Evolutionary conservation across 345 rosid species (phyloP).

Genomic region (Syzygium aromaticum): DNA sequence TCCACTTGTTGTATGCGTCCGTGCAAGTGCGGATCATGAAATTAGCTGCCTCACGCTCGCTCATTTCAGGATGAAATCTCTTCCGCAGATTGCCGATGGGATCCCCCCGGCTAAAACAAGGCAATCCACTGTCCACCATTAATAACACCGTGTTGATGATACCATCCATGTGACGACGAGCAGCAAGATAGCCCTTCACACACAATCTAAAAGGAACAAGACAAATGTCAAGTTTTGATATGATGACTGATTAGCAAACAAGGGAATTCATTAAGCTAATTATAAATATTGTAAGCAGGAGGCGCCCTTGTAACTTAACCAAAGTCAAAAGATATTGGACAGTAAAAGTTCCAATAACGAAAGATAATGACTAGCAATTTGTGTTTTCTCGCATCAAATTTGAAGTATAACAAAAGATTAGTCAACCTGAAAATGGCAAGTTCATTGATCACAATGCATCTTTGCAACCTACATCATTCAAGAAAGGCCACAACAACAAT

Average conservation of each 20-base stretch:
- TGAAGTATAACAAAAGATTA: neutral
- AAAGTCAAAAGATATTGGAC: neutral
- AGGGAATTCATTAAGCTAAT: neutral
- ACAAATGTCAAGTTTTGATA: neutral
- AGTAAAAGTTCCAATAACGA: neutral
- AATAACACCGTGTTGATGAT: slow-evolving; percentile 71
- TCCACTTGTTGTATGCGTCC: slow-evolving; percentile 97
- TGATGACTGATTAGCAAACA: too few species aligned
- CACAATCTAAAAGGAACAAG: slow-evolving; percentile 44
- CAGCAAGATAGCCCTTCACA: slow-evolving; percentile 86
- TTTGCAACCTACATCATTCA: neutral
- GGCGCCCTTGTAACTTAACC: neutral
- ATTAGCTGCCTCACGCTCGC: slow-evolving; percentile 92
- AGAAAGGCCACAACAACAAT: neutral
- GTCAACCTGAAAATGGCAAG: neutral
- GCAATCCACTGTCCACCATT: slow-evolving; percentile 97
- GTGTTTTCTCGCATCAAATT: neutral
- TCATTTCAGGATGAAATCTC: slow-evolving; percentile 96
- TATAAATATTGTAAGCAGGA: neutral
- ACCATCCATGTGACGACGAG: slow-evolving; percentile 86
- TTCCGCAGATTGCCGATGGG: slow-evolving; percentile 95
- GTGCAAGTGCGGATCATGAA: slow-evolving; percentile 80
- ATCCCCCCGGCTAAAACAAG: slow-evolving; percentile 95
- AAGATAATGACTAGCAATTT: neutral
- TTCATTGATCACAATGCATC: neutral